Base-by-base conservation (phyloP, 2,329 filamentous ascomycete species). In the Alternaria rosae region DNA sequence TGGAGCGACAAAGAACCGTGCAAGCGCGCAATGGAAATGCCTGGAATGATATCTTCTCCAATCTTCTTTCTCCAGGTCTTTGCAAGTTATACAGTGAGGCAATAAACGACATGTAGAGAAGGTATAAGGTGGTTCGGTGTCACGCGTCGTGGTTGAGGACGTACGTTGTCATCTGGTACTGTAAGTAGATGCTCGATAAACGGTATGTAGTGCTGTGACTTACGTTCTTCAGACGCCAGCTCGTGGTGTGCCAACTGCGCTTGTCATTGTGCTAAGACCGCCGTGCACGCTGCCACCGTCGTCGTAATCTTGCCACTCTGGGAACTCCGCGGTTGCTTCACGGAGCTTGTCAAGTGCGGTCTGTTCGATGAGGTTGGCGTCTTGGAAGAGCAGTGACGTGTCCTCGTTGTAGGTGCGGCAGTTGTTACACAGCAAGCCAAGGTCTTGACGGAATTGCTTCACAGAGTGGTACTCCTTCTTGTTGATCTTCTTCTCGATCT, bases 331-430 rank as follows among this genome's bases (percentile, higher is more conserved):
- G 3, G 85, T 86, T 64, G 85, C 82, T 66, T 85, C 85, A 59
- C 78, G 82, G 54, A 89, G 76, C 74, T 86, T 85, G 35, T 82
- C 76, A 30, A 86, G 62, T 60, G 83, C 84, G 54, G 85, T 85
- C 64, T 82, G 79, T 86, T 97, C 92, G 80, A 99, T 97, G 57
- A 91, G 85, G 79, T 94, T 94, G 52, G 94, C 94, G 84, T 99
- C 95, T 74, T 92, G 87, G 82, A 94, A 98, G 56, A 99, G 86
- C 72, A 96, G 84, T 79, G 94, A 97, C 60, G 91, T 92, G 76
- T 98, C 95, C 80, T 99, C 96, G 75, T 99, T 99, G 84, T 97
- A 99, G 3, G 92, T 95, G 78, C 93, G 88, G 68, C 94, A 97
- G 79, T 99, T 99, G 76, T 87, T 89, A 78, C 94, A 95, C 80